These are phyloP conservation scores for Pseudopithomyces maydicus DNA, from an alignment of 2,329 filamentous ascomycete genomes.

Conservation along the genomic window DNA sequence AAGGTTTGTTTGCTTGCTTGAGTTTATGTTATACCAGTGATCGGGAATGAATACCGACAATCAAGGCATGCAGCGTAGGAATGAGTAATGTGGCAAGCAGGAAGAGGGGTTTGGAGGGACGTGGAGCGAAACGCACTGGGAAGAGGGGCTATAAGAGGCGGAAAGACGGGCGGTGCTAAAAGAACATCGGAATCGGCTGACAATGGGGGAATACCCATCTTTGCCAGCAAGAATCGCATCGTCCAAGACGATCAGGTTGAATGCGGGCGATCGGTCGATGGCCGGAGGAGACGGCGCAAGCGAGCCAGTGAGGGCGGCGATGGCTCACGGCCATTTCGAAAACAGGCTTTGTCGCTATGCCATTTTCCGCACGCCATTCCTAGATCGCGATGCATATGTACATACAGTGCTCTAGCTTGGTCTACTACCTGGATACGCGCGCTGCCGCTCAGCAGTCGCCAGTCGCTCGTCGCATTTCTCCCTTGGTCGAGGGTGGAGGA, in stretches of 20 bases:
- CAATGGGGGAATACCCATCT: slow-evolving; percentile 1
- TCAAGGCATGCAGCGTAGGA: slow-evolving; percentile 1
- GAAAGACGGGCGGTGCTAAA: background rate
- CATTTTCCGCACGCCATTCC: background rate
- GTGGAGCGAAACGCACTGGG: background rate
- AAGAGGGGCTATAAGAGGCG: background rate
- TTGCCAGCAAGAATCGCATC: slow-evolving; percentile 3
- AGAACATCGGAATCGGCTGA: slow-evolving; percentile 1
- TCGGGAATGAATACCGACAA: background rate
- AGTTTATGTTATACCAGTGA: background rate
- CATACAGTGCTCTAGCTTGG: background rate
- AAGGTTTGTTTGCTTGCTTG: background rate
- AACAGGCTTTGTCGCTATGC: slow-evolving; percentile 1
- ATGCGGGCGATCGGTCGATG: slow-evolving; percentile 4
- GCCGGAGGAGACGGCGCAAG: background rate
- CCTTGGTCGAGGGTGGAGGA: too few species aligned
- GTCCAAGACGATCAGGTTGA: background rate
- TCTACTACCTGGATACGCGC: too few species aligned
- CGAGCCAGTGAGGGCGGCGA: background rate
- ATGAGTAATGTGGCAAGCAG: slow-evolving; percentile 1
- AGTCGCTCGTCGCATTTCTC: too few species aligned
- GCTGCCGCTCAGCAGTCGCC: too few species aligned
- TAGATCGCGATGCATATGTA: background rate
- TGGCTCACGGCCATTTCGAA: background rate
- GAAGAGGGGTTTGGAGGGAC: background rate